Evolutionary conservation across 352 stramenopile species (phyloP).

Genomic region (Globisporangium cederbergense): DNA sequence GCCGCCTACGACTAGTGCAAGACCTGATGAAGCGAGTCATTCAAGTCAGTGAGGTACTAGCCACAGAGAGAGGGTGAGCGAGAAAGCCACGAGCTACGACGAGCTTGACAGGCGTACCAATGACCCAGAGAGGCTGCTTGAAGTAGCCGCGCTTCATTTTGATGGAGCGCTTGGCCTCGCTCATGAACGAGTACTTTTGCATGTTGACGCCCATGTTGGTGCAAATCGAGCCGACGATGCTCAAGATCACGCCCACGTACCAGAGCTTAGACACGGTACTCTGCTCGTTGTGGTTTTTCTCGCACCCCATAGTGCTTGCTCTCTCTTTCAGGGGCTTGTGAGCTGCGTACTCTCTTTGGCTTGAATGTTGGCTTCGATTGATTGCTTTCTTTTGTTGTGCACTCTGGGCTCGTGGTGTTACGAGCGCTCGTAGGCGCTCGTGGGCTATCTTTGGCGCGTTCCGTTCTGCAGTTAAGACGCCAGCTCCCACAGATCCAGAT

Average conservation of each 20-base stretch:
- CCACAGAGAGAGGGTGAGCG: not conserved
- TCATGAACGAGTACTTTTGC: slow-evolving; percentile 89
- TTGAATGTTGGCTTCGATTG: too few species aligned
- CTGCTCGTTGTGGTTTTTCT: not conserved
- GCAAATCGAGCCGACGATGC: slow-evolving; percentile 61
- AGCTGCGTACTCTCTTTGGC: too few species aligned
- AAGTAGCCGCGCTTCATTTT: slow-evolving; percentile 72
- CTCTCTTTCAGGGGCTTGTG: not conserved
- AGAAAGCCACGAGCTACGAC: not conserved
- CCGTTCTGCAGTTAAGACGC: too few species aligned
- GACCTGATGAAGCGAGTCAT: slow-evolving; percentile 15
- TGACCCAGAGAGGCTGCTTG: slow-evolving; percentile 73
- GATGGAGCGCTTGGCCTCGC: slow-evolving; percentile 56
- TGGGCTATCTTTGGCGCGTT: too few species aligned
- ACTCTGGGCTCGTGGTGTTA: too few species aligned
- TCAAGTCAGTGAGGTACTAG: too few species aligned
- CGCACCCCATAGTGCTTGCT: slow-evolving; percentile 6
- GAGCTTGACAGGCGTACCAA: slow-evolving; percentile 27
- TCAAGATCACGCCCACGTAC: slow-evolving; percentile 79
- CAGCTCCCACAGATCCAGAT: too few species aligned
- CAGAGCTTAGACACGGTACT: slow-evolving; percentile 30
- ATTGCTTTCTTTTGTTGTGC: too few species aligned
- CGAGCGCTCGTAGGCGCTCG: too few species aligned
- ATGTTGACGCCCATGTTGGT: slow-evolving; percentile 87
- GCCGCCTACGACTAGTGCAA: slow-evolving; percentile 67